A percentile compares a stretch with the other conserved stretches of the same genome.
Evolutionary conservation across 129 eudicot genomes (phyloP).

Genomic region (Chrysanthemum seticuspe): DNA sequence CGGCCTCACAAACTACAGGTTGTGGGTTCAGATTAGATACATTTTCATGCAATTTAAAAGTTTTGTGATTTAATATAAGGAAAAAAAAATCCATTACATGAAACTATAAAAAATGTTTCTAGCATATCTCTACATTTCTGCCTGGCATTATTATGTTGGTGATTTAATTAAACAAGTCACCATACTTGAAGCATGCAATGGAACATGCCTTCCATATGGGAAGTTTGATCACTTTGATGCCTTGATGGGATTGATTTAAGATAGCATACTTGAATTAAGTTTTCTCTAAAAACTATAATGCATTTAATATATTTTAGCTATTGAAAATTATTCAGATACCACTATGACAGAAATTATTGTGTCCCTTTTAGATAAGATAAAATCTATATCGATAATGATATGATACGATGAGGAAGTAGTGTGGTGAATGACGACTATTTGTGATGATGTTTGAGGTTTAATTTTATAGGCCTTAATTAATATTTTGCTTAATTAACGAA

Average conservation of each 20-base stretch:
- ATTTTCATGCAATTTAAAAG: no score
- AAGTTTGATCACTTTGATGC: not conserved
- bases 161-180: conserved; percentile 1
- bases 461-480: not conserved
- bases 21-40: no score
- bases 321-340: no score
- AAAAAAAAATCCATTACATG: no score
- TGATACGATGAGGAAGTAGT: conserved; percentile 11
- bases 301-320: not conserved
- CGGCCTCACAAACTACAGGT: no score
- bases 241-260: not conserved
- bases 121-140: no score
- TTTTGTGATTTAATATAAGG: no score
- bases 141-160: not conserved
- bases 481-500: conserved; percentile 14
- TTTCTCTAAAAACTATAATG: not conserved
- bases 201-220: conserved; percentile 16
- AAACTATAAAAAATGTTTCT: no score
- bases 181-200: not conserved
- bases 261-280: not conserved
- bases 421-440: conserved; percentile 14
- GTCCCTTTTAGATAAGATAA: no score
- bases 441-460: conserved; percentile 12
- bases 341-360: no score
- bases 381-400: no score